Base-by-base conservation (phyloP, 2,329 filamentous ascomycete genomes). In the Cadophora sp. region DNA sequence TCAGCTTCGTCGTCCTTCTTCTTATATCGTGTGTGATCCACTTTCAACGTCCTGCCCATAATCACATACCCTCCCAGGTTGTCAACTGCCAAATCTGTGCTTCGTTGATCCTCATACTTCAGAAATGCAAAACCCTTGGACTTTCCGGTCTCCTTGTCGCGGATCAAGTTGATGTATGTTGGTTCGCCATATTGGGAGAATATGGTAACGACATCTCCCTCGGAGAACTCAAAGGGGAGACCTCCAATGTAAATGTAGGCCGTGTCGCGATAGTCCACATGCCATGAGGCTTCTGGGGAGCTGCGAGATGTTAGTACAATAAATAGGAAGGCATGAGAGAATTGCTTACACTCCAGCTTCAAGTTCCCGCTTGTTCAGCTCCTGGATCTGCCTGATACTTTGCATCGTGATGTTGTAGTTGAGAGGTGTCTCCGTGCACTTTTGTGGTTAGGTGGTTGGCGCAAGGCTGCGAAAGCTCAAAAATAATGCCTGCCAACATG, bases 181-280 rank as follows among this genome's bases (percentile, higher is more conserved):
- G 96, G 96, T 77, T 98, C 95, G 74, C 96, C 96, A 77, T 91
- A 99, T 79, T 99, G 96, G 7, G 94, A 97, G 83, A 98, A 99
- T 68, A 99, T 96, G 13, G 94, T 94, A 72, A 98, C 88, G 70
- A 99, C 86, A 80, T 99, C 96, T 80, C 96, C 96, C 82, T 99
- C 96, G 59, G 93, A 94, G 48, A 99, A 86, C 76, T 97, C 93
- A 80, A 92, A 97, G 3, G 94, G 93, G 14, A 99, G 86, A 33
- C 95, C 95, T 76, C 96, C 96, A 73, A 99, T 94, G 83, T 97
- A 97, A 78, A 99, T 83, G 79, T 95, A 99, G 67, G 96, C 96
- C 1, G 96, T 98, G 82, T 97, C 96, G 81, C 93, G 92, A 81
- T 98, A 99, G 83, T 99, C 96, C 78, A 91, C 90, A 79, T 98